phyloP scores from a whole-genome alignment of 225 moss, liverwort and hornwort genomes.

The Polytrichum formosum region DNA sequence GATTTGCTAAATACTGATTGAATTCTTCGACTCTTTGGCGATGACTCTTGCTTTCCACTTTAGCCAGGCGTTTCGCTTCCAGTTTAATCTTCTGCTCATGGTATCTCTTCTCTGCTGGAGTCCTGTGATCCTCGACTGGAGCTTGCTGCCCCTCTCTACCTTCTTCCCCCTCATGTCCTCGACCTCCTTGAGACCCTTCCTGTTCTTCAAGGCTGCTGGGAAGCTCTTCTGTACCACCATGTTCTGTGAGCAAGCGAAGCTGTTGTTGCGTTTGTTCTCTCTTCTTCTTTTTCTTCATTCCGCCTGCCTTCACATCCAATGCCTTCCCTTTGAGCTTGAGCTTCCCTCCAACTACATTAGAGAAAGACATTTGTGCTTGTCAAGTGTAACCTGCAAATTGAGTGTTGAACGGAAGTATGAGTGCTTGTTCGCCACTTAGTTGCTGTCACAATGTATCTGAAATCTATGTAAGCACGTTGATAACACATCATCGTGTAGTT shows the following conservation, averaged over 20 bases:
- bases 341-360: conserved; percentile 72
- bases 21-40: conserved; percentile 86
- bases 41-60: conserved; percentile 78
- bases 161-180: conserved; percentile 35
- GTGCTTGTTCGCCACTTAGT: too few relatives aligned
- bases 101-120: conserved; percentile 67
- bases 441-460: too few relatives aligned
- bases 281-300: conserved; percentile 70
- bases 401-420: too few relatives aligned
- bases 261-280: conserved; percentile 44
- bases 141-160: conserved; percentile 48
- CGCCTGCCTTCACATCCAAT: conserved; percentile 66
- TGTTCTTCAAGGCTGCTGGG: conserved; percentile 31
- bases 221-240: conserved; percentile 26
- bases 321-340: conserved; percentile 83
- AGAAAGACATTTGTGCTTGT: conserved; percentile 53
- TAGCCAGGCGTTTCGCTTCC: conserved; percentile 62
- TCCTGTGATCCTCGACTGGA: conserved; percentile 64
- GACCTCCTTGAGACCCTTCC: conserved; percentile 14
- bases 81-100: conserved; percentile 71
- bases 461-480: too few relatives aligned
- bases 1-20: conserved; percentile 80
- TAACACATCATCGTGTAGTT: too few relatives aligned
- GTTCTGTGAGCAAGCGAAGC: conserved; percentile 36
- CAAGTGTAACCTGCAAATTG: conserved; percentile 1